A percentile compares a stretch with the other conserved stretches of the same genome.
Evolutionary conservation across 2,329 filamentous ascomycete species (phyloP).

Genomic region (Pyricularia grisea): DNA sequence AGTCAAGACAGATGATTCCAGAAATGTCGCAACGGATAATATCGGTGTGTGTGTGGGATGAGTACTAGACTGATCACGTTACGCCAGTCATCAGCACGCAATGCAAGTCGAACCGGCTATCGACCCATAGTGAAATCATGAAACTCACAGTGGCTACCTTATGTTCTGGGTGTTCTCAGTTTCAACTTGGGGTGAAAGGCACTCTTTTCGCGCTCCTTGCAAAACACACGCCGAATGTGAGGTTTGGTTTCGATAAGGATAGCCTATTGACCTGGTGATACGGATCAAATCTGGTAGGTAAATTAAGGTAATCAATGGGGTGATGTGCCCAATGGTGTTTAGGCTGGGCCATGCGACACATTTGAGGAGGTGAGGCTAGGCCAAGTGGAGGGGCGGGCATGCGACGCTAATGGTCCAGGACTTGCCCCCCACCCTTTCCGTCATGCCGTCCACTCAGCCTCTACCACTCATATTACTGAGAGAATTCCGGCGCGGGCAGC

Average conservation of each 20-base stretch:
- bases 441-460: neutral
- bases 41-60: neutral
- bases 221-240: neutral
- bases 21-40: neutral
- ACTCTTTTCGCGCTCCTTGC: neutral
- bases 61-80: neutral
- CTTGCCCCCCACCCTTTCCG: neutral
- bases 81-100: neutral
- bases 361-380: neutral
- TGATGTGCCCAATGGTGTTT: neutral
- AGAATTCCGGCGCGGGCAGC: neutral
- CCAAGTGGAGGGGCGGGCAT: neutral
- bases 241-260: no score
- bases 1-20: neutral
- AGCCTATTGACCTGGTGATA: neutral
- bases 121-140: neutral
- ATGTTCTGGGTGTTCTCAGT: neutral
- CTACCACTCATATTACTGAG: neutral
- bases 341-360: neutral
- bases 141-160: neutral
- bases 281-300: no score
- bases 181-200: neutral
- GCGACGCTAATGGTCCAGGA: neutral
- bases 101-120: neutral
- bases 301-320: neutral